Base-by-base conservation (phyloP, 208 protist species). In the Leishmania gerbilli region DNA sequence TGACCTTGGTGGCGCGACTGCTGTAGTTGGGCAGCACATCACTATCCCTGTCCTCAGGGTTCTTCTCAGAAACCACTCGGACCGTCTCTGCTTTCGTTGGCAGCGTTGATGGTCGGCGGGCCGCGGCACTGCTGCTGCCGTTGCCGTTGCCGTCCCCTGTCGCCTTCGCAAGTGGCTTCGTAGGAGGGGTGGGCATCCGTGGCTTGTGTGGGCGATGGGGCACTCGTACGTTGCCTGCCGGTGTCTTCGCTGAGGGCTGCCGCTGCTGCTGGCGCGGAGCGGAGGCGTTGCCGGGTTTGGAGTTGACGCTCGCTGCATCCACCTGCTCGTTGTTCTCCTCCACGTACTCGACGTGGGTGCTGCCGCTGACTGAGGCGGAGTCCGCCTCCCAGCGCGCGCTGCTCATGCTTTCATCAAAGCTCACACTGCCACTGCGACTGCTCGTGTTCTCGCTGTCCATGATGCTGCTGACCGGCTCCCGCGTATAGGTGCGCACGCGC, bases 401-500 rank as follows among this genome's bases (percentile, higher is more conserved):
- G 53, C 74, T 77, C 53, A 77, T 65, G 8, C 40, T 9, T 21
- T 47, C 53, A 21, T 19, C 21, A 9, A 37, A 24, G 40, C 11
- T n/a, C 21, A 34, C 76, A 55, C 76, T 71, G 60, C 15, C 34
- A 37, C 76, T 79, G 76, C 17, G 51, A 49, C 49, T 79, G n/a
- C 62, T 53, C 19, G 27, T 49, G 76, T 49, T 71, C 37, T 68
- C 40, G 47, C 58, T 51, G 19, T 42, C 56, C 58, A 11, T 27
- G 24, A 58, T 56, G 77, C 42, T 67, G 51, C 55, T 65, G 56
- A 45, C 55, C 9, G 74, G 56, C 19, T 68, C 56, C 19, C 74
- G 74, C 3, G 45, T 40, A 84, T 92, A 84, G 34, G 68, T 85
- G 71, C 81, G 81, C 49, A 76, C 55, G n/a, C 74, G 67, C 17